Conservation (phyloP, 1,139 yeast genomes). For the Nakaseomyces glabratus region DNA sequence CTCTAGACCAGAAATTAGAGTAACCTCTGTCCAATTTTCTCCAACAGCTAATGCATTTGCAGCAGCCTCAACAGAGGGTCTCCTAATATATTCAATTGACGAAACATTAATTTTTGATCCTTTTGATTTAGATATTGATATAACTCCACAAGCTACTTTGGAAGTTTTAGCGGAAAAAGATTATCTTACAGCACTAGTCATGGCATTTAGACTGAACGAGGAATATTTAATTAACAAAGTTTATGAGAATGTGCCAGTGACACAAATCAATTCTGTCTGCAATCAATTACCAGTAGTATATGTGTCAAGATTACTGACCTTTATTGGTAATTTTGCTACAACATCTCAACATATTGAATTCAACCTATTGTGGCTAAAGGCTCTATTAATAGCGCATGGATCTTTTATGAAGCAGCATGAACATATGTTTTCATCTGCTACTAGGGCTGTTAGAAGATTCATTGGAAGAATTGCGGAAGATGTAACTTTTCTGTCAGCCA, state of each 20-base stretch:
- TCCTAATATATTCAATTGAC: conserved; percentile 73
- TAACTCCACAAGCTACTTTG: conserved; percentile 70
- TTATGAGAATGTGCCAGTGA: conserved; percentile 67
- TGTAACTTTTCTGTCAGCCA: conserved; percentile 46
- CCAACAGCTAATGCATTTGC: conserved; percentile 91
- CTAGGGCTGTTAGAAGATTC: conserved; percentile 69
- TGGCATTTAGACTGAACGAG: conserved; percentile 92
- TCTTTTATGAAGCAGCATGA: conserved; percentile 55
- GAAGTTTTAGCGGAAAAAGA: conserved; percentile 60
- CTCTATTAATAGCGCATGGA: conserved; percentile 66
- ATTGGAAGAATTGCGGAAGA: conserved; percentile 70
- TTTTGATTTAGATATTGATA: conserved; percentile 85
- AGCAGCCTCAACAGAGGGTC: conserved; percentile 93
- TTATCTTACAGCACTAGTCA: conserved; percentile 71
- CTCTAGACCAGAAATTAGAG: conserved; percentile 71
- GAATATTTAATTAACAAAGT: conserved; percentile 59
- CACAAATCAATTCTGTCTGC: conserved; percentile 59
- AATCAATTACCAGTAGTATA: conserved; percentile 69
- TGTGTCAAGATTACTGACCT: conserved; percentile 54
- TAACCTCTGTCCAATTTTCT: conserved; percentile 68
- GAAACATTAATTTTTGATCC: conserved; percentile 79
- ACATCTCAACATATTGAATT: conserved; percentile 84
- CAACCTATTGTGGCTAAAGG: conserved; percentile 71
- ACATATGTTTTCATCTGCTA: conserved; percentile 54
- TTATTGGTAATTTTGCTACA: conserved; percentile 61